phyloP scores from a whole-genome alignment of 2,329 filamentous ascomycete species.

The Colletotrichum tanaceti region DNA sequence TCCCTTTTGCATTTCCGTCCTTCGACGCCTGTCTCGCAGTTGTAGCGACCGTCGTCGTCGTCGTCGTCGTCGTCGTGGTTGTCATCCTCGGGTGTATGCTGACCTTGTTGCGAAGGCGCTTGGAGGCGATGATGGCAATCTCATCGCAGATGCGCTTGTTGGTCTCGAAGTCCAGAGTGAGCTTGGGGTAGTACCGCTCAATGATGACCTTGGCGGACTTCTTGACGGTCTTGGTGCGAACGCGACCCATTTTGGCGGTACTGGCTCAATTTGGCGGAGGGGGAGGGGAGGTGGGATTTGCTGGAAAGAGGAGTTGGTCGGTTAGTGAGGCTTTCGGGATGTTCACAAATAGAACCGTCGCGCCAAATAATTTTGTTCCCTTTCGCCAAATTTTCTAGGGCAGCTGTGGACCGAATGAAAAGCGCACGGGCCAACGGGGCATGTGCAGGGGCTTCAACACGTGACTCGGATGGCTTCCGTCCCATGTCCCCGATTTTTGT shows the following conservation, averaged over 20 bases:
- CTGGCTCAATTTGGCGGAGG: conserved; percentile 49
- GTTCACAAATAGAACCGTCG: conserved; percentile 41
- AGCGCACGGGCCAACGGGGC: conserved; percentile 33
- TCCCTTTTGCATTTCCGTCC: background rate
- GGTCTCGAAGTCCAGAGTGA: conserved; percentile 99
- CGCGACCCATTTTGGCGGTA: conserved; percentile 75
- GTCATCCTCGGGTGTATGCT: conserved; percentile 43
- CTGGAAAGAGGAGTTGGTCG: conserved; percentile 47
- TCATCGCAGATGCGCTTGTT: conserved; percentile 99
- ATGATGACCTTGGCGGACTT: conserved; percentile 99
- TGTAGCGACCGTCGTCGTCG: too few relatives aligned
- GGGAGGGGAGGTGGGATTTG: conserved; percentile 40
- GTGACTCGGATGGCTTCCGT: background rate
- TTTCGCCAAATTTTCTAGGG: conserved; percentile 25
- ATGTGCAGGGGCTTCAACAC: background rate
- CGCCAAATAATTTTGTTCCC: conserved; percentile 18
- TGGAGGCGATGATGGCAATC: conserved; percentile 98
- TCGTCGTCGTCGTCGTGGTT: too few relatives aligned
- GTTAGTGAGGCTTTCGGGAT: conserved; percentile 65
- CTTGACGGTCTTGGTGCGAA: conserved; percentile 77
- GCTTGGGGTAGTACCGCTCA: conserved; percentile 96
- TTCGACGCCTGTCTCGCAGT: background rate
- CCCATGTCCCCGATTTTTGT: background rate
- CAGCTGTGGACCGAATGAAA: conserved; percentile 7
- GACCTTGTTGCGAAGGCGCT: conserved; percentile 99